Base-by-base conservation (phyloP, 306 rosid species). In the Lathyrus tuberosus region DNA sequence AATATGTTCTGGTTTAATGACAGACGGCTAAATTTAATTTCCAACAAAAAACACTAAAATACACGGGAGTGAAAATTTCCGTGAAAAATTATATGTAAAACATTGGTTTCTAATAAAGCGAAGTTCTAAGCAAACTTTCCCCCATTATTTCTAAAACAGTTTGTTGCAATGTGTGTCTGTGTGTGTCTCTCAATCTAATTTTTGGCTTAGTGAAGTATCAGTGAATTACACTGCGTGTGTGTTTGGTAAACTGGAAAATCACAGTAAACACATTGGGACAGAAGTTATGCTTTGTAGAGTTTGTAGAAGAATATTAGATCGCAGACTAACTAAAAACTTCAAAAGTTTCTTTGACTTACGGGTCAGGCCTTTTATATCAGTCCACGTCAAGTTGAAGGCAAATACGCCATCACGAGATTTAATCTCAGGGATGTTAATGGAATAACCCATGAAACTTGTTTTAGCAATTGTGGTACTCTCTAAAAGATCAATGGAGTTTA, bases 401-500 rank as follows among this genome's bases (percentile, higher is more conserved):
- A 70, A 93, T 62, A 93, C 81, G 77, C 96, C 96, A 31, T 14
- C 71, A 57, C 80, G 83, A 70, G 76, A 5, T 81, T 78, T 78
- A 40, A 93, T 79, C 73, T 65, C 80, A 0, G 90, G 91, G 59
- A 90, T 79, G 17, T 4, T 33, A 30, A 38, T 78, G 8, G 73
- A 17, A 41, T 65, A 81, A 53, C 0, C 66, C 58, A 60, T 74
- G 72, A 82, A 88, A 2, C 17, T 1, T 72, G 97, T 62, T 72
- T 82, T 85, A 73, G 72, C 80, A 54, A 81, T 86, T 6, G 60
- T 58, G 52, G 97, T 88, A 84, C 88, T 85, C 70, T 90, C 88
- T 5, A 81, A 70, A 43, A 93, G 96, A 82, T 93, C 86, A 40
- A 84, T 76, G 54, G 85, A 66, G 87, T 89, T 86, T 37, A 71